Percentiles rank a stretch among this genome's conserved stretches.
Conservation (phyloP, 225 moss, liverwort and hornwort species). For the Pseudoscleropodium purum region DNA sequence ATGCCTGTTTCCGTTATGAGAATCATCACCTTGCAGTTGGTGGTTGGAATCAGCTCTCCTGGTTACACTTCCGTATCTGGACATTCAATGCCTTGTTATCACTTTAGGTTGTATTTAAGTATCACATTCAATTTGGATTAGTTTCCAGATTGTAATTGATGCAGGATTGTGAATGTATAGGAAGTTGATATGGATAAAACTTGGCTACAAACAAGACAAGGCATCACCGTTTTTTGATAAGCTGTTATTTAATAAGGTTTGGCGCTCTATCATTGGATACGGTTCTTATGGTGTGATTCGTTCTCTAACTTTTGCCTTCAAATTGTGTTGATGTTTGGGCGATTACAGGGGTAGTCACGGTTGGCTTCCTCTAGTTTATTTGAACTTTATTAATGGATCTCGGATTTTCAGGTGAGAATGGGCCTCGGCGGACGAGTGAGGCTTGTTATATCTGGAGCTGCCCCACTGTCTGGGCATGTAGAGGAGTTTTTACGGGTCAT, state of each 20-base stretch:
- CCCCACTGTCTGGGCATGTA: slow-evolving; percentile 49
- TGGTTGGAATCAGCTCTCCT: not conserved
- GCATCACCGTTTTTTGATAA: slow-evolving; percentile 64
- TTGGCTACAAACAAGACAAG: slow-evolving; percentile 46
- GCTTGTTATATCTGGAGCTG: slow-evolving; percentile 71
- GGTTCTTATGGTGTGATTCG: not conserved
- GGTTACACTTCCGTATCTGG: not conserved
- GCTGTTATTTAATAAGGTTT: slow-evolving; percentile 66
- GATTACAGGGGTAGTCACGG: not conserved
- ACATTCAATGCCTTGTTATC: not conserved
- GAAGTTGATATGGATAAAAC: slow-evolving; percentile 42
- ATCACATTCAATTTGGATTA: not conserved
- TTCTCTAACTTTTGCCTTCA: not conserved
- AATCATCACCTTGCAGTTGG: not conserved
- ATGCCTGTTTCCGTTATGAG: not conserved
- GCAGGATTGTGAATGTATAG: slow-evolving; percentile 8
- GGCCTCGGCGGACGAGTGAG: slow-evolving; percentile 68
- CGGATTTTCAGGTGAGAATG: slow-evolving; percentile 36
- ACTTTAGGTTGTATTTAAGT: not conserved
- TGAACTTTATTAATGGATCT: not conserved
- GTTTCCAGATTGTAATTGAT: not conserved
- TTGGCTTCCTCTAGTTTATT: not conserved
- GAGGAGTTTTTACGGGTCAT: slow-evolving; percentile 64
- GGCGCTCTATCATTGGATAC: not conserved
- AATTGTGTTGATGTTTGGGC: not conserved